phyloP scores from a whole-genome alignment of 176 grass and related monocot genomes.

The Chrysopogon serrulatus region DNA sequence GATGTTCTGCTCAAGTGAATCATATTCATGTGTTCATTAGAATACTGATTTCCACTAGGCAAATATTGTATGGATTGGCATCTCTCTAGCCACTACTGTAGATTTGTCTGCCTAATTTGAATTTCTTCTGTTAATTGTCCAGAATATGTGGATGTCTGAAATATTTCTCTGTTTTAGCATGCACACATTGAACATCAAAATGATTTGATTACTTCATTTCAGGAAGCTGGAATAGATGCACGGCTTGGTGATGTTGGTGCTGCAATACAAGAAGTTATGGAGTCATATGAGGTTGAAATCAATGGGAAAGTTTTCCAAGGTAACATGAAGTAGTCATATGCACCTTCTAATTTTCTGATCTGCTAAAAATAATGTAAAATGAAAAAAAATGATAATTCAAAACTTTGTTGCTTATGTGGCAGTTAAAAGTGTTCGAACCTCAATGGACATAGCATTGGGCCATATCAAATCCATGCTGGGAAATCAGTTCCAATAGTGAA shows the following conservation, averaged over 20 bases:
- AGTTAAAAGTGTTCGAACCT: constrained; percentile 98
- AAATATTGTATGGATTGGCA: neutral
- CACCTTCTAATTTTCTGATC: neutral
- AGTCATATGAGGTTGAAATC: constrained; percentile 98
- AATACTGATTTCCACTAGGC: neutral
- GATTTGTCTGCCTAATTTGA: neutral
- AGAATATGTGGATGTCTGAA: neutral
- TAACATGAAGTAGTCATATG: neutral
- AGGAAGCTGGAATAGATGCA: constrained; percentile 99
- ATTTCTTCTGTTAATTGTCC: neutral
- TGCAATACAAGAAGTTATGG: constrained; percentile 99
- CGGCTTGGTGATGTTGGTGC: constrained; percentile 94
- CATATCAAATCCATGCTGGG: constrained; percentile 97
- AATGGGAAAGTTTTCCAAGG: constrained; percentile 98
- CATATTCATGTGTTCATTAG: neutral
- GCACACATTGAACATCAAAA: neutral
- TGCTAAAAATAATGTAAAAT: neutral
- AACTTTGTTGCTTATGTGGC: constrained; percentile 15
- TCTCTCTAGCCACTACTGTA: neutral
- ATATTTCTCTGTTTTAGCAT: neutral
- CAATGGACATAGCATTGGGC: constrained; percentile 98
- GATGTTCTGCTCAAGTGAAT: neutral
- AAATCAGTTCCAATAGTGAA: constrained; percentile 97
- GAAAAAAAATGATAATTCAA: neutral
- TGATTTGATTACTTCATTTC: neutral